Evolutionary conservation across 768 basidiomycete species (phyloP).

Genomic region (Boletus rufocinnamomeus): DNA sequence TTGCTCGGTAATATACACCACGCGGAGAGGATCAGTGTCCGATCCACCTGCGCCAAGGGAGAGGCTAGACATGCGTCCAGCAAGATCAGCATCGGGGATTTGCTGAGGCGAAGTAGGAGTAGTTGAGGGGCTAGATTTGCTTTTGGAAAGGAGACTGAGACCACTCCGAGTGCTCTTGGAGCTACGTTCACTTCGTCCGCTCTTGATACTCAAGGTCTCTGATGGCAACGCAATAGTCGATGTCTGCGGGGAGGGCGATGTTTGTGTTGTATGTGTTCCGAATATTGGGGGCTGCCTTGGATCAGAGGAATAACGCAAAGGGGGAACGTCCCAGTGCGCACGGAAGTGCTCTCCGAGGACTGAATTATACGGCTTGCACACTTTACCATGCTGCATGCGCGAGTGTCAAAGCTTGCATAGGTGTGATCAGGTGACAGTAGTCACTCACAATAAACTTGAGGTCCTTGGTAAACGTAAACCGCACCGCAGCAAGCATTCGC

Average conservation of each 20-base stretch:
- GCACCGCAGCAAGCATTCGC: slow-evolving; percentile 88
- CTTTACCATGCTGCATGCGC: slow-evolving; percentile 71
- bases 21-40: slow-evolving; percentile 49
- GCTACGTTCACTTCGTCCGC: slow-evolving; percentile 51
- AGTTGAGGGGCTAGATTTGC: slow-evolving; percentile 36
- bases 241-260: slow-evolving; percentile 29
- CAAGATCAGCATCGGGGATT: slow-evolving; percentile 40
- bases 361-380: slow-evolving; percentile 92
- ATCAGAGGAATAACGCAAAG: slow-evolving; percentile 54
- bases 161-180: slow-evolving; percentile 62
- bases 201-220: slow-evolving; percentile 57
- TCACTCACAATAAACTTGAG: slow-evolving; percentile 83
- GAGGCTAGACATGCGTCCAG: slow-evolving; percentile 62
- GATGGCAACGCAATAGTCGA: slow-evolving; percentile 24
- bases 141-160: slow-evolving; percentile 56
- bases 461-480: slow-evolving; percentile 91
- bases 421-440: neutral
- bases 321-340: slow-evolving; percentile 80
- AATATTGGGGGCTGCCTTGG: slow-evolving; percentile 48
- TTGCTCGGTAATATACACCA: slow-evolving; percentile 88
- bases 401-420: slow-evolving; percentile 2
- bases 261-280: slow-evolving; percentile 39
- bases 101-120: slow-evolving; percentile 50
- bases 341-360: slow-evolving; percentile 90
- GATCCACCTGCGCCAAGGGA: slow-evolving; percentile 46